phyloP scores from a whole-genome alignment of 352 stramenopile species.

The Globisporangium splendens region DNA sequence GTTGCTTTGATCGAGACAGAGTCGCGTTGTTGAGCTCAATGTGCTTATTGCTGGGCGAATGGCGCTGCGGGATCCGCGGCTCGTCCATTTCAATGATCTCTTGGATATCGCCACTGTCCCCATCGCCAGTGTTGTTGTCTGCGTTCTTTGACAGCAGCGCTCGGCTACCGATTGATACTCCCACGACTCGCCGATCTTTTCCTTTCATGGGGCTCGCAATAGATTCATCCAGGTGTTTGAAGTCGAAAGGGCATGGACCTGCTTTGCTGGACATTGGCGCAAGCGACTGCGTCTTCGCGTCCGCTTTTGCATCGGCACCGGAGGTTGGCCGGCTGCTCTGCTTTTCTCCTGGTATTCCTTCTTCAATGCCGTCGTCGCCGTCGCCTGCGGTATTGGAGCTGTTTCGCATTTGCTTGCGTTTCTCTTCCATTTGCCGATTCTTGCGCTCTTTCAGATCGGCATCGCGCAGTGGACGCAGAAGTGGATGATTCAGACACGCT shows the following conservation, averaged over 20 bases:
- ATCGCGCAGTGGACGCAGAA: conserved; percentile 50
- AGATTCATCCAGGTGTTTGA: conserved; percentile 17
- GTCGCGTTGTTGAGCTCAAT: neutral
- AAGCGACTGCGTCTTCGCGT: conserved; percentile 15
- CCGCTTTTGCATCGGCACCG: conserved; percentile 14
- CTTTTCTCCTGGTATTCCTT: conserved; percentile 61
- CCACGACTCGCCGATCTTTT: conserved; percentile 1
- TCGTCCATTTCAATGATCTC: conserved; percentile 76
- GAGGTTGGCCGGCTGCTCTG: conserved; percentile 3
- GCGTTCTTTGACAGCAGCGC: conserved; percentile 11
- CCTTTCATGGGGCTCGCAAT: conserved; percentile 7
- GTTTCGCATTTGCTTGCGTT: conserved; percentile 16
- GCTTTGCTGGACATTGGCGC: conserved; percentile 14
- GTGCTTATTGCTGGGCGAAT: conserved; percentile 4
- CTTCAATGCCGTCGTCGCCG: conserved; percentile 72
- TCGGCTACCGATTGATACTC: neutral
- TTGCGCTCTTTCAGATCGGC: conserved; percentile 38
- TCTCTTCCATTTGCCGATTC: conserved; percentile 40
- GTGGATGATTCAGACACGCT: conserved; percentile 52
- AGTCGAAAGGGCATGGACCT: conserved; percentile 25
- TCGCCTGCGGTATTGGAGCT: neutral
- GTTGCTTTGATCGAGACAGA: neutral
- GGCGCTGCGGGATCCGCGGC: conserved; percentile 2
- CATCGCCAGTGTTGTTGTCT: conserved; percentile 42
- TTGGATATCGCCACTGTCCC: conserved; percentile 75